Percentiles rank a stretch among this genome's conserved stretches.
These are phyloP conservation scores for Gentiana straminea DNA, from an alignment of 257 asterid species.

Conservation along the genomic window DNA sequence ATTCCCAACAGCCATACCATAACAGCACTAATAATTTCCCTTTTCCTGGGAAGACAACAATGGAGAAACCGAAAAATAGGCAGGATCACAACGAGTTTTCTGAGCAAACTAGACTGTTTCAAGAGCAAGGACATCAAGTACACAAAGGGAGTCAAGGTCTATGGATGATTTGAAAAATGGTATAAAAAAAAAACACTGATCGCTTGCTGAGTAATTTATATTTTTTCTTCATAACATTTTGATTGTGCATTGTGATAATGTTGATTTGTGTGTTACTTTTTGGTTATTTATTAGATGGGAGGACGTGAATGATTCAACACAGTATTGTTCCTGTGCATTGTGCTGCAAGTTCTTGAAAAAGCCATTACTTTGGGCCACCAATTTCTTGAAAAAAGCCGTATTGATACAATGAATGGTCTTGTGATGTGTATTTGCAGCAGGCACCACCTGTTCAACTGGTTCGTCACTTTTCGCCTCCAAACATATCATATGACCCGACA, in stretches of 20 bases:
- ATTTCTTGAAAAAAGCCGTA: slow-evolving; percentile 42
- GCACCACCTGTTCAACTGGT: slow-evolving; percentile 69
- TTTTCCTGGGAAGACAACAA: slow-evolving; percentile 70
- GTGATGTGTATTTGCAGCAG: slow-evolving; percentile 39
- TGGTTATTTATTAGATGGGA: slow-evolving; percentile 9
- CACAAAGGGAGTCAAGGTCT: slow-evolving; percentile 36
- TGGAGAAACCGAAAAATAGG: slow-evolving; percentile 48
- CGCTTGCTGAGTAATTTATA: background rate
- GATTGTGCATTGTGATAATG: too few species aligned
- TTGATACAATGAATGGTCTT: slow-evolving; percentile 73
- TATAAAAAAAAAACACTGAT: background rate
- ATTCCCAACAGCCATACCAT: slow-evolving; percentile 24
- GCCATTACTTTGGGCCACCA: slow-evolving; percentile 56
- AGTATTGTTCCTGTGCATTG: slow-evolving; percentile 34
- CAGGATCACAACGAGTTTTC: slow-evolving; percentile 35
- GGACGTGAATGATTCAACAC: slow-evolving; percentile 35
- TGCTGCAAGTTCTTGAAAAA: slow-evolving; percentile 35
- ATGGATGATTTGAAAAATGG: background rate
- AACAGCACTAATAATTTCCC: slow-evolving; percentile 46
- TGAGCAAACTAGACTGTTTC: slow-evolving; percentile 43
- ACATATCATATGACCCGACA: too few species aligned
- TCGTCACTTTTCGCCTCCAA: too few species aligned
- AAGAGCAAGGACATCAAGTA: slow-evolving; percentile 54
- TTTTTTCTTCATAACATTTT: too few species aligned
- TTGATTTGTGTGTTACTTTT: background rate